These are phyloP conservation scores for Deinandra increscens DNA, from an alignment of 129 eudicot genomes.

Conservation along the genomic window DNA sequence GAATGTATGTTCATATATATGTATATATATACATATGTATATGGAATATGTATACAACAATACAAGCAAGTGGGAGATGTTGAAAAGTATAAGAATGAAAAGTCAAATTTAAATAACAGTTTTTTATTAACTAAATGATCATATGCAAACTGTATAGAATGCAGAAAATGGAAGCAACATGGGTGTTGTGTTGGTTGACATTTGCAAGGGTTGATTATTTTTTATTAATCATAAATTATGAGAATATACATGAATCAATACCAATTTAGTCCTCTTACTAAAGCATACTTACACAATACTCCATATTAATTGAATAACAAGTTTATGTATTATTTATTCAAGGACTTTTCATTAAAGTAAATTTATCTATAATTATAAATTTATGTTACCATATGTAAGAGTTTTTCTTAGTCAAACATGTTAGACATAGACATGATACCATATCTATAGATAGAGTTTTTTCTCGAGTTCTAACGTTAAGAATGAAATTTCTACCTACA, in stretches of 20 bases:
- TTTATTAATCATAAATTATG: neutral
- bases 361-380: too few species aligned
- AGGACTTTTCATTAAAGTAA: too few species aligned
- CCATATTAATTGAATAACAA: neutral
- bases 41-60: neutral
- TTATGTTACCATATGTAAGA: too few species aligned
- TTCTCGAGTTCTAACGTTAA: too few species aligned
- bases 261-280: neutral
- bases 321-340: too few species aligned
- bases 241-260: neutral
- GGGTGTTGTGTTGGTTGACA: conserved; percentile 8
- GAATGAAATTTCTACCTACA: too few species aligned
- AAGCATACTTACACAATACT: neutral
- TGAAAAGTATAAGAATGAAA: conserved; percentile 19
- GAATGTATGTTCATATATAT: conserved; percentile 15
- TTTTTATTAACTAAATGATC: neutral
- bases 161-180: conserved; percentile 27
- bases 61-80: neutral
- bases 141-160: conserved; percentile 15
- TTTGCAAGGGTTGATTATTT: neutral
- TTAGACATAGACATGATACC: too few species aligned
- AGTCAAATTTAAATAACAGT: conserved; percentile 27
- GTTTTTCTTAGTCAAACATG: too few species aligned
- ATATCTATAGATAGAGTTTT: too few species aligned
- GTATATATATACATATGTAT: neutral